Evolutionary conservation across 2,329 filamentous ascomycete species (phyloP), one percentile per base, ranked within the genome.

Genomic region (Diaporthe longicolla): DNA sequence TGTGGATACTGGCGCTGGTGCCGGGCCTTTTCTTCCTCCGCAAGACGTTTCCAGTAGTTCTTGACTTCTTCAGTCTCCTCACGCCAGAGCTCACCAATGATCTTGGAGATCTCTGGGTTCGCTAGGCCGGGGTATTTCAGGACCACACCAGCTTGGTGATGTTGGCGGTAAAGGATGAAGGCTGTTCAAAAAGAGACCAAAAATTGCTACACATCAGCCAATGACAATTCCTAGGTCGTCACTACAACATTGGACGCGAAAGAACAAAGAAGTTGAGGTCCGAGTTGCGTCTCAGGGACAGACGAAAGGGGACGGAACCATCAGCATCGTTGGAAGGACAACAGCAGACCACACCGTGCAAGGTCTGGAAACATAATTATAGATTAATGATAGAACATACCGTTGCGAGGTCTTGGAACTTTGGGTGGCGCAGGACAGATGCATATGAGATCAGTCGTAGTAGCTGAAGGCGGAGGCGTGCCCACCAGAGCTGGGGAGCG

Each of bases 31-130:
- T 98, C 97, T 84, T 98, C 94, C 84, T 97, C 95, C 75, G 97
- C 97, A 73, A 97, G 89, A 75, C 89, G 89, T 83, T 97, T 97
- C 97, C 97, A 99, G 82, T 92, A 89, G 76, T 92, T 90, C 84
- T 97, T 97, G 73, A 92, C 88, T 70, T 93, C 90, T 32, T 93
- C 89, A 5, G 91, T 85, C 80, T 97, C 92, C 72, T 91, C 89
- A 79, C 93, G 92, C 97, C 97, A 99, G 89, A 95, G 93, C 82
- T 95, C 91, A 70, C 96, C 96, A 78, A 98, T 97, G 79, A 98
- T 97, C 84, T 98, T 98, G 77, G 96, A 98, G 79, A 98, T 97
- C 70, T 98, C 95, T 4, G 96, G 96, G 83, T 98, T 98, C 59
- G 95, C 92, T 77, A 98, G 90, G 58, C 95, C 94, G n/a, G 95